Evolutionary conservation across 495 filamentous ascomycete genomes (phyloP), one percentile per base, ranked within the genome.

Genomic region (Hyaloscypha finlandica): DNA sequence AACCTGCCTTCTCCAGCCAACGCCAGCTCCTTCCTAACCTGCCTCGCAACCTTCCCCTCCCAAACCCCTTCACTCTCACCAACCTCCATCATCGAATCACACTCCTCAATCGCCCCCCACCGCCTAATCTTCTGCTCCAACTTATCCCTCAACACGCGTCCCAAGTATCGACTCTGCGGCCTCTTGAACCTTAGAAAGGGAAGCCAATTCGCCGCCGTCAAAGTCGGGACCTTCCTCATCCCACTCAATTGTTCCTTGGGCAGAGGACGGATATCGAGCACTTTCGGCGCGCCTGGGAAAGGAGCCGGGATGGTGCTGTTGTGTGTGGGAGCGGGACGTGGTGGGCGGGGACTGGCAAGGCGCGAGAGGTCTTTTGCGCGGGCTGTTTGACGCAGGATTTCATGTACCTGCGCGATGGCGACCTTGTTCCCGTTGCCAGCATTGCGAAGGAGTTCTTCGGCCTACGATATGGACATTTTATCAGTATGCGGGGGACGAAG

Each of bases 121-220:
- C 81, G 74, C 25, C 74, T 81, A 31, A 79, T 73, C 35, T 75
- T 73, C 48, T 67, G 60, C 22, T 75, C 31, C 2, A 85, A 66
- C 52, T 84, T 87, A 25, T 81, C 71, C 14, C 79, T 74, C 54
- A 92, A 75, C 2, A 88, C 76, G 22, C 82, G 71, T 56, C 81
- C 82, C 14, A 92, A 72, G 65, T 74, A 81, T 52, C 74, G 74
- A 8, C 87, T 83, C 67, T 91, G 88, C 8, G 88, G 88, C 70
- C 90, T 91, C 70, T 84, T 88, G 63, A 88, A 77, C 45, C 88
- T 85, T 22, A 92, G 74, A 61, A 90, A 86, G 0, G 89, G 87
- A 2, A 89, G 62, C 14, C 80, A 80, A 39, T 83, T 79, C 4
- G 86, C 85, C 4, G 29, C 25, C 9, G 64, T 59, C 29, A 73